Evolutionary conservation across 2,329 filamentous ascomycete species (phyloP), one percentile per base, ranked within the genome.

Genomic region (Madurella mycetomatis): DNA sequence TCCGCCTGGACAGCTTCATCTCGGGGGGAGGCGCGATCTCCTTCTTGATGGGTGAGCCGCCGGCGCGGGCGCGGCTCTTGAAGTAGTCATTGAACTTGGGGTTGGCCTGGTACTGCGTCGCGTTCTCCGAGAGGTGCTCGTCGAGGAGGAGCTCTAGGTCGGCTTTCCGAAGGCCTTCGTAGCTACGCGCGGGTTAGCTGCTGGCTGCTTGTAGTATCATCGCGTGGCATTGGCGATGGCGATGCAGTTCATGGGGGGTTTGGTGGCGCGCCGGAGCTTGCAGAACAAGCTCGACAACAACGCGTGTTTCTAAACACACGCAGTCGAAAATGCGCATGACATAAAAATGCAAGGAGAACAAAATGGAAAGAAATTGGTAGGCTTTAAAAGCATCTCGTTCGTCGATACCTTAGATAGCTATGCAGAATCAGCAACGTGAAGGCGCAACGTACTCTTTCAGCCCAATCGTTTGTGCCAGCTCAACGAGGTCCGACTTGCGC

Each of bases 101-200:
- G 61, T 91, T 82, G 55, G 76, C 75, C 49, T 80, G 76, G 67
- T 88, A 86, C 57, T 77, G 78, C 60, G 81, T 75, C 63, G 82
- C 77, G 73, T 96, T 87, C 59, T 81, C 77, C 62, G 83, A 78
- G 44, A 95, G 81, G 71, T 84, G 85, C 45, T 85, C 80, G 64
- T 95, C 88, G 60, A 95, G 82, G 43, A 81, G 81, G 55, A 79
- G 70, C 67, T 92, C 89, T 56, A 97, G 82, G 47, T 96, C 90
- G 60, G 79, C 76, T 73, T 96, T 96, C 70, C 87, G 88, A 60
- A 86, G 74, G 53, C 79, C 76, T 62, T 89, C 84, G 66, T 82
- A 85, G 66, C 88, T 92, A 66, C 60, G 56, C 61, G 58, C 59
- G 54, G 45, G 49, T 25, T 32, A 47, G 30, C 37, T 15, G 16